Base-by-base conservation (phyloP, 768 basidiomycete genomes). In the Podaxis sp. region DNA sequence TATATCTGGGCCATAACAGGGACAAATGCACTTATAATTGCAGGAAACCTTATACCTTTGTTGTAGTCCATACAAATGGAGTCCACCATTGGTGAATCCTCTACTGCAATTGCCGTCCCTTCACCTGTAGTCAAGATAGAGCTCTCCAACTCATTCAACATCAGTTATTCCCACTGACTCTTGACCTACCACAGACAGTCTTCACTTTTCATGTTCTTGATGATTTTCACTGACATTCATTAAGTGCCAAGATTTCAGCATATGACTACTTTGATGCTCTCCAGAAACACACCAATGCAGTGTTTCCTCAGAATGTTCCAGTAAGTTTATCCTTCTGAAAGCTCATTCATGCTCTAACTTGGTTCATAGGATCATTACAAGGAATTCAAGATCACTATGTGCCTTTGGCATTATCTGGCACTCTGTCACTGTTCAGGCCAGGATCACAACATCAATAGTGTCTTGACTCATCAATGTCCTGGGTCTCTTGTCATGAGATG, bases 391-490 rank as follows among this genome's bases (percentile, higher is more conserved):
- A 44, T 44, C 15, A 17, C 15, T 44, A n/a, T 44, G 41, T 17
- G 41, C 5, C 13, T 44, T 44, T 44, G 41, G 41, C 13, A n/a
- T 13, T 44, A 13, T n/a, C 41, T 44, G 41, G 41, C 12, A 44
- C 12, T 44, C 0, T 3, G 2, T 5, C 15, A 17, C n/a, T 4
- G 3, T 5, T 44, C 41, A 17, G 41, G 41, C n/a, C 41, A 44
- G n/a, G 41, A 44, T 5, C 41, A 44, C n/a, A n/a, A n/a, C 12
- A 44, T 44, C 5, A 13, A 44, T 28, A 40, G 15, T 15, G 10
- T 40, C 38, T 8, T 73, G 20, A 28, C 66, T 6, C 46, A 55
- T 41, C 58, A 66, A 10, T 52, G 53, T 12, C 26, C 26, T 26
- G 26, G 26, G 3, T 26, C 26, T 3, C 26, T 26, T 26, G 26